Conservation (phyloP, 352 stramenopile species). For the Thraustochytrium sp. region DNA sequence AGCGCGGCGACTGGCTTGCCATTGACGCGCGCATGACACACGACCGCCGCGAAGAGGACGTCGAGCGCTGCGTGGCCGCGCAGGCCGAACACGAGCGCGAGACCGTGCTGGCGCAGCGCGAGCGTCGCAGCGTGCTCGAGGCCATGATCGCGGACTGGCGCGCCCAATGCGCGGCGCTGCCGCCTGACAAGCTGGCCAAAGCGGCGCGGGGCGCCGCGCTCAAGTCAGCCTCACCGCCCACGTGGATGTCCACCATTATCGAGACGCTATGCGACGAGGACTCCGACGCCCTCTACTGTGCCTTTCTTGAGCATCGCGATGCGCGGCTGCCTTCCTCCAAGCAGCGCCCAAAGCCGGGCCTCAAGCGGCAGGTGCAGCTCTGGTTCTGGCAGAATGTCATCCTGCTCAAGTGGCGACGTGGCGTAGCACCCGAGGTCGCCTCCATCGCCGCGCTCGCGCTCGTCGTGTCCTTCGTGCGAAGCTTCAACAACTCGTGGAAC, state of each 20-base stretch:
- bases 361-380: conserved; percentile 18
- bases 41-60: background rate
- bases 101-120: background rate
- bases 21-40: background rate
- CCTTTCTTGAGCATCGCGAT: background rate
- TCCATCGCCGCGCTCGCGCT: background rate
- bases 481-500: conserved; percentile 29
- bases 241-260: background rate
- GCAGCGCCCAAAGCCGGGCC: conserved; percentile 1
- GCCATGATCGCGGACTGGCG: background rate
- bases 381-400: conserved; percentile 23
- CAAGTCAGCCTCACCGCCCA: background rate
- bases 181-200: background rate
- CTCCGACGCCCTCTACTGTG: background rate
- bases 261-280: background rate
- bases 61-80: background rate
- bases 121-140: background rate
- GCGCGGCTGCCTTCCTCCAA: background rate
- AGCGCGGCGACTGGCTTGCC: background rate
- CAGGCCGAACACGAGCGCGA: background rate
- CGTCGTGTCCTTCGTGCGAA: conserved; percentile 3
- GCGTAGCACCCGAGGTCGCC: background rate
- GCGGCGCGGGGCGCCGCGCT: background rate
- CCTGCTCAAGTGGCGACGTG: background rate
- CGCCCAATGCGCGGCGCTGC: background rate